These are phyloP conservation scores for Fonsecaea nubica DNA, from an alignment of 2,329 filamentous ascomycete genomes.

Conservation along the genomic window DNA sequence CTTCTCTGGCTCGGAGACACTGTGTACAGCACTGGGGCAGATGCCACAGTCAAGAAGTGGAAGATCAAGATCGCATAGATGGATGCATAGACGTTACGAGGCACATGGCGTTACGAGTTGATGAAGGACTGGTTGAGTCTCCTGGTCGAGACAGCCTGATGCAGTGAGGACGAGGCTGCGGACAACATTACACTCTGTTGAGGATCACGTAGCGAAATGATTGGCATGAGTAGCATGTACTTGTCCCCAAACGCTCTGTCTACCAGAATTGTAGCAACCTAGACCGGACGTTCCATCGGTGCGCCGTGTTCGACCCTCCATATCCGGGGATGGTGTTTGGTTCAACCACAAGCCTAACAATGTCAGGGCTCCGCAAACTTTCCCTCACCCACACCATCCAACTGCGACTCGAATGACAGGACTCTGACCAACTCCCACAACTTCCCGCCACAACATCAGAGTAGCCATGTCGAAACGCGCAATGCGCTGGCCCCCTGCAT, in stretches of 20 bases:
- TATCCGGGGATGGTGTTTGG: not conserved
- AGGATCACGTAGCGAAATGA: not conserved
- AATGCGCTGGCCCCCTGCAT: not conserved
- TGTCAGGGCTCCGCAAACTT: slow-evolving; percentile 4
- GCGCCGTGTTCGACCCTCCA: not conserved
- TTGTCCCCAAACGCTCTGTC: not conserved
- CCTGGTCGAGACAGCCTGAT: slow-evolving; percentile 14
- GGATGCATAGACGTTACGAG: slow-evolving; percentile 38
- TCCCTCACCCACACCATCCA: not conserved
- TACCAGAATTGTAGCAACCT: not conserved
- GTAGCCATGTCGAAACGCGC: not conserved
- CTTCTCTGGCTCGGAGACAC: slow-evolving; percentile 77
- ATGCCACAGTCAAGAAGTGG: slow-evolving; percentile 94
- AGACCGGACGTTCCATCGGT: not conserved
- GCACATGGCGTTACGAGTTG: slow-evolving; percentile 9
- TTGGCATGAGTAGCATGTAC: not conserved
- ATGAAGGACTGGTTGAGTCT: slow-evolving; percentile 1
- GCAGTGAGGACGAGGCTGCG: slow-evolving; percentile 18
- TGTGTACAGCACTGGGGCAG: slow-evolving; percentile 80
- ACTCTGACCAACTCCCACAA: not conserved
- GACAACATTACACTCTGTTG: not conserved
- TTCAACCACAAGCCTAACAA: not conserved
- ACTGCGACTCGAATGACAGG: not conserved
- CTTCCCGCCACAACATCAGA: not conserved
- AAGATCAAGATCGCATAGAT: slow-evolving; percentile 55